Percentiles rank a stretch among this genome's conserved stretches.
Conservation (phyloP, 2,329 filamentous ascomycete species). For the Diaporthe vaccinii region DNA sequence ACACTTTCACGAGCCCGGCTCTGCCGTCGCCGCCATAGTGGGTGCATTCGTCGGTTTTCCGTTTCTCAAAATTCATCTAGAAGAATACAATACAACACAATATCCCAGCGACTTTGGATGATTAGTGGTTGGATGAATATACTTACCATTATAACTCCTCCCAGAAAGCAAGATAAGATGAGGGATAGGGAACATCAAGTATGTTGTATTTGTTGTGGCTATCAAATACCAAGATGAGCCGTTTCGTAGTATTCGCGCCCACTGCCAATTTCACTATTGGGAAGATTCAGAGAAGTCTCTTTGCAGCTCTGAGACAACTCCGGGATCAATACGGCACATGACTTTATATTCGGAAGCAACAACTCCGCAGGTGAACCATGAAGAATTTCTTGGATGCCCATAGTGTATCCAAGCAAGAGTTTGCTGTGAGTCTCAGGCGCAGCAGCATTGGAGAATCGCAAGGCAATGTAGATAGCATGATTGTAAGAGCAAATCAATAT, state of each 20-base stretch:
- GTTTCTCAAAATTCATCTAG: not conserved
- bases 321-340: no score
- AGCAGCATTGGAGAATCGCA: not conserved
- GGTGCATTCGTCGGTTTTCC: not conserved
- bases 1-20: constrained; percentile 11
- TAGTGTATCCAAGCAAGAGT: not conserved
- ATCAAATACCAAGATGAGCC: no score
- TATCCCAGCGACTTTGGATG: not conserved
- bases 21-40: not conserved
- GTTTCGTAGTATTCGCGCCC: no score
- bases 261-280: no score
- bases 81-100: not conserved
- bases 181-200: no score
- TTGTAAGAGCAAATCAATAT: not conserved
- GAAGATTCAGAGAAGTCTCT: no score
- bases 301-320: no score
- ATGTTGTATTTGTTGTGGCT: no score
- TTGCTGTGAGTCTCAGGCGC: not conserved
- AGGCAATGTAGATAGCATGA: not conserved
- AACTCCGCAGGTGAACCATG: not conserved
- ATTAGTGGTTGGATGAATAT: no score
- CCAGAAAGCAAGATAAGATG: no score
- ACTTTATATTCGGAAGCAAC: not conserved
- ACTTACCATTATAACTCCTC: no score
- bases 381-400: not conserved